These are phyloP conservation scores for Fulvia fulva DNA, from an alignment of 2,329 filamentous ascomycete species.

Conservation along the genomic window DNA sequence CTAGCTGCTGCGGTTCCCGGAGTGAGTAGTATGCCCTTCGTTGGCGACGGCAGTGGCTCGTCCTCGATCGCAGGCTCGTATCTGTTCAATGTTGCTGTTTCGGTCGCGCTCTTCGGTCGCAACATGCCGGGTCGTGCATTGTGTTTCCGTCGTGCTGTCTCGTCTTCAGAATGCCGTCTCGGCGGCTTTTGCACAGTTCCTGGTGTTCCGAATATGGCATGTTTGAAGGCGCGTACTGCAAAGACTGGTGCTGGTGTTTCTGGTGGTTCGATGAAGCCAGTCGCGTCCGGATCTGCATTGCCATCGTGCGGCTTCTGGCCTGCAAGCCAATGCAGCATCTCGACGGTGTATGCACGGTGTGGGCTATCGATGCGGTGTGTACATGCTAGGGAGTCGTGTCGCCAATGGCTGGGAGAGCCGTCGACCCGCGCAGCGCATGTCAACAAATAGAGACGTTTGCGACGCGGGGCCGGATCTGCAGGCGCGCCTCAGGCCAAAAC, in stretches of 20 bases:
- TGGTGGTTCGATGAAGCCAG: constrained; percentile 51
- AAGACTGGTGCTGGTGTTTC: constrained; percentile 65
- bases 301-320: constrained; percentile 28
- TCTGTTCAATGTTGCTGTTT: constrained; percentile 20
- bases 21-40: constrained; percentile 59
- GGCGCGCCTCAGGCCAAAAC: background rate
- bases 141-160: constrained; percentile 22
- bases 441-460: background rate
- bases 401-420: background rate
- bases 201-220: constrained; percentile 62
- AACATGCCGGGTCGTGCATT: constrained; percentile 25
- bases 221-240: constrained; percentile 63
- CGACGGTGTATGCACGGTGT: background rate
- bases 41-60: constrained; percentile 48
- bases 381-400: background rate
- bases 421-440: background rate
- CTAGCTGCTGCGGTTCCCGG: constrained; percentile 55
- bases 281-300: constrained; percentile 32
- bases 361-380: constrained; percentile 7
- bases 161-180: constrained; percentile 30
- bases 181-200: constrained; percentile 44
- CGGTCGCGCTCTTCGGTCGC: constrained; percentile 29
- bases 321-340: constrained; percentile 35
- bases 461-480: background rate
- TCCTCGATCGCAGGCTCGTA: constrained; percentile 17